These are phyloP conservation scores for Hanseniaspora lachancei DNA, from an alignment of 805 yeast genomes.

Conservation along the genomic window DNA sequence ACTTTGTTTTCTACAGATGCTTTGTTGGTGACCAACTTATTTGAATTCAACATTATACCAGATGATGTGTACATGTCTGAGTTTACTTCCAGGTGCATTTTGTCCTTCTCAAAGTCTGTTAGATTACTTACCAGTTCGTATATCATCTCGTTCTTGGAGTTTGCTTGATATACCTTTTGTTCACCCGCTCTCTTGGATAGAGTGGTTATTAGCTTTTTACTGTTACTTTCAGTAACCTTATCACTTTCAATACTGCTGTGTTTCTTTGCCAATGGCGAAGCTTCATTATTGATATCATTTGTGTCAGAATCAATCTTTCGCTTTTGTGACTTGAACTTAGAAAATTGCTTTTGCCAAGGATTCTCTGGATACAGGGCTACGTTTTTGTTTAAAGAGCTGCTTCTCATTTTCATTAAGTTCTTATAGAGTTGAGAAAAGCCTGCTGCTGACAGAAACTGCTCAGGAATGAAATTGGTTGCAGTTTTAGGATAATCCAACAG, in stretches of 20 bases:
- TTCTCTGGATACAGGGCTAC: slow-evolving; percentile 34
- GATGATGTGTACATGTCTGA: slow-evolving; percentile 30
- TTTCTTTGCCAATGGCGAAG: slow-evolving; percentile 12
- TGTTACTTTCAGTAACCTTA: slow-evolving; percentile 12
- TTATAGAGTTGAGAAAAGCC: slow-evolving; percentile 80
- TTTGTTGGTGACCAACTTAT: slow-evolving; percentile 63
- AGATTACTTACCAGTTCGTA: background rate
- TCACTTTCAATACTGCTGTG: slow-evolving; percentile 17
- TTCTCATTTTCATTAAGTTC: slow-evolving; percentile 57
- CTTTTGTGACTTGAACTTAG: slow-evolving; percentile 23
- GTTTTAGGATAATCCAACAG: slow-evolving; percentile 79
- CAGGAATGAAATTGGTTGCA: slow-evolving; percentile 47
- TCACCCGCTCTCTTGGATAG: background rate
- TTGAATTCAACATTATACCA: slow-evolving; percentile 73
- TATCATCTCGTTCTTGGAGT: slow-evolving; percentile 6
- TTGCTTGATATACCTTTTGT: background rate
- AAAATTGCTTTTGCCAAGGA: slow-evolving; percentile 34
- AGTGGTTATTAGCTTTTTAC: slow-evolving; percentile 20
- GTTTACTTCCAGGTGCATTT: slow-evolving; percentile 3
- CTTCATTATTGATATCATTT: background rate
- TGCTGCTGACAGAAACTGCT: slow-evolving; percentile 68
- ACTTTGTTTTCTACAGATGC: slow-evolving; percentile 61
- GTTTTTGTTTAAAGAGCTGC: slow-evolving; percentile 31
- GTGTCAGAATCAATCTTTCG: slow-evolving; percentile 10
- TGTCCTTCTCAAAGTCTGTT: slow-evolving; percentile 10